Base-by-base conservation (phyloP, 331 rosid genomes). In the Erythrophleum ivorense region DNA sequence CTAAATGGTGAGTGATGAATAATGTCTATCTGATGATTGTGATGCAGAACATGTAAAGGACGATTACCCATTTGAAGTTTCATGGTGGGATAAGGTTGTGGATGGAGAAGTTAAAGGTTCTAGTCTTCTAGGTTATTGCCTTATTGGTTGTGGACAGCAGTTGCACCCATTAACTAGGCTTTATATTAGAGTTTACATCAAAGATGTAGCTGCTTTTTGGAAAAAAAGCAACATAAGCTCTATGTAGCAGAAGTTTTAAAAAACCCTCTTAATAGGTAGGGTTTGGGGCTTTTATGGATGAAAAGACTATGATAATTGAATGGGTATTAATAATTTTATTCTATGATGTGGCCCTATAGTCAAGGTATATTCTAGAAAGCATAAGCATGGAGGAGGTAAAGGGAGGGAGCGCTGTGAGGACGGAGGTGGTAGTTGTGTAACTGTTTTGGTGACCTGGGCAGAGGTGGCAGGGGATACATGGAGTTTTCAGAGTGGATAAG, bases 21-120 rank as follows among this genome's bases (percentile, higher is more conserved):
- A 29, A 1, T 81, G 74, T 77, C 15, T 57, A 10, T 70, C n/a
- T 80, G 57, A 41, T 50, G 78, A 31, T 71, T 78, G 9, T 71
- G 52, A 60, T 53, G 58, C 5, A 29, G 68, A 15, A 19, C 24
- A 71, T 64, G 76, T 54, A 31, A 50, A 52, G 79, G 43, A 7
- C 40, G 16, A 31, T 65, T 41, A 29, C 76, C 55, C 57, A 41
- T 72, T 72, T 78, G 64, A 63, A 45, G 57, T 19, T 62, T 73
- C 45, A 14, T 49, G 64, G 76, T 53, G 29, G 29, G 29, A 34
- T 50, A 36, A 52, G n/a, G 53, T 54, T 78, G 45, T 19, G 45
- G 14, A 55, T 29, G 46, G 52, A 55, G 21, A 69, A 55, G 57
- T 15, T 67, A 14, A 21, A 49, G 14, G 58, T 78, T 67, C 31